Evolutionary conservation across 805 yeast species (phyloP), one percentile per base, ranked within the genome.

Genomic region (Myxozyma nipponensis): DNA sequence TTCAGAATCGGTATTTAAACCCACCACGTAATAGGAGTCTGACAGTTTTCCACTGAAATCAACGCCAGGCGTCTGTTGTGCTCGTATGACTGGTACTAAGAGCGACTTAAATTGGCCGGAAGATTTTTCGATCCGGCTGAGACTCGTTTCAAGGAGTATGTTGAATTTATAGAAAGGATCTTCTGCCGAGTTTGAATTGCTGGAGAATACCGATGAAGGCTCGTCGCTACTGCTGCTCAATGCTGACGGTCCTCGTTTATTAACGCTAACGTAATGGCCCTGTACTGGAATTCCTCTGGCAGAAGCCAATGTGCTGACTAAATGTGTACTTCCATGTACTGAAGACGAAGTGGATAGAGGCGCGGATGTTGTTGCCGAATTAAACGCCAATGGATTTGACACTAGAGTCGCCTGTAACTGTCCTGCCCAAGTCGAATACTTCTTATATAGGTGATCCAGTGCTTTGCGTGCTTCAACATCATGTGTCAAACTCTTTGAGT

Each of bases 1-100:
- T 26, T 39, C 42, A 7, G 32, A 6, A 39, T 22, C 32, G 13
- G n/a, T 6, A 6, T 25, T 15, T 15, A 5, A 59, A 1, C 63
- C 61, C 4, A 74, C 71, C 28, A 72, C 66, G 35, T 65, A 69
- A 44, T 65, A 66, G 4, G 57, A 49, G 9, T 53, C 57, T 39
- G 46, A 30, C 10, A 44, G 45, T 17, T 25, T 25, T 13, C 21
- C 15, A 25, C 15, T 28, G 17, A 5, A 13, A 13, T 10, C 26
- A 6, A 9, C 22, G 7, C 4, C 4, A 13, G 19, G 23, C 4
- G 30, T 23, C 28, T 23, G 37, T 18, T 17, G 35, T 40, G 41
- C 49, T 2, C 53, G 45, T 9, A 47, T 47, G 17, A 53, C 32
- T 4, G 44, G 26, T 4, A 50, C 55, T 30, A 60, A 63, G 15